Evolutionary conservation across 164 flowering plant genomes (phyloP).

Genomic region (grape (Vitis vinifera)): DNA sequence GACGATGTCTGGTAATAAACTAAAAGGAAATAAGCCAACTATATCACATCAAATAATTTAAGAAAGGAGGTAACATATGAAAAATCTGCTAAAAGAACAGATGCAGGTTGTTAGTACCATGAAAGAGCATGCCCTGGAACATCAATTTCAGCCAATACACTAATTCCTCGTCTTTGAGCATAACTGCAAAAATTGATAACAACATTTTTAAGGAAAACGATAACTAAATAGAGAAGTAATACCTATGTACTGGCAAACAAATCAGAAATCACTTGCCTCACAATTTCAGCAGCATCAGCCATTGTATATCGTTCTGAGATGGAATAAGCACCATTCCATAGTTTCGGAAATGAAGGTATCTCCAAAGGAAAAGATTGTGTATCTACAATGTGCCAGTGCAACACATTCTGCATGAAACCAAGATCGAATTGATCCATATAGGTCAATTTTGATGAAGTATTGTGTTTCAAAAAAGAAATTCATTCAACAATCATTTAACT

Average conservation of each 20-base stretch:
- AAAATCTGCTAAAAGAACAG: not conserved
- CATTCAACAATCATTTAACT: not conserved
- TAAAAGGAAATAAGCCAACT: not conserved
- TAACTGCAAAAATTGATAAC: slow-evolving; percentile 44
- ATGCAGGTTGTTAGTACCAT: slow-evolving; percentile 43
- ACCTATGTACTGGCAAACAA: not conserved
- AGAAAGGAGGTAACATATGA: not conserved
- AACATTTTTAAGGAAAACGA: slow-evolving; percentile 7
- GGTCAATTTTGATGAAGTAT: not conserved
- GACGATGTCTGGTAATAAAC: not conserved
- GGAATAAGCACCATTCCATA: slow-evolving; percentile 89
- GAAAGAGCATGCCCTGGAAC: slow-evolving; percentile 89
- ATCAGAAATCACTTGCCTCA: slow-evolving; percentile 42
- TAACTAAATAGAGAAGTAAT: not conserved
- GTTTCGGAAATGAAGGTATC: slow-evolving; percentile 87
- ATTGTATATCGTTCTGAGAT: slow-evolving; percentile 67
- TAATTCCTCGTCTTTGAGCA: slow-evolving; percentile 70
- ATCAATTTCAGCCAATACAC: slow-evolving; percentile 85
- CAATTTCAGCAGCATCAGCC: slow-evolving; percentile 81
- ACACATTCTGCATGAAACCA: slow-evolving; percentile 60
- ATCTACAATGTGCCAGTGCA: slow-evolving; percentile 97
- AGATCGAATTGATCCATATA: not conserved
- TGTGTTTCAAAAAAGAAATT: not conserved
- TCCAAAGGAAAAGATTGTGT: slow-evolving; percentile 85
- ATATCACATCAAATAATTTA: not conserved